Percentiles rank a stretch among this genome's conserved stretches.
Conservation (phyloP, 805 yeast species). For the Soucietia sequanensis region DNA sequence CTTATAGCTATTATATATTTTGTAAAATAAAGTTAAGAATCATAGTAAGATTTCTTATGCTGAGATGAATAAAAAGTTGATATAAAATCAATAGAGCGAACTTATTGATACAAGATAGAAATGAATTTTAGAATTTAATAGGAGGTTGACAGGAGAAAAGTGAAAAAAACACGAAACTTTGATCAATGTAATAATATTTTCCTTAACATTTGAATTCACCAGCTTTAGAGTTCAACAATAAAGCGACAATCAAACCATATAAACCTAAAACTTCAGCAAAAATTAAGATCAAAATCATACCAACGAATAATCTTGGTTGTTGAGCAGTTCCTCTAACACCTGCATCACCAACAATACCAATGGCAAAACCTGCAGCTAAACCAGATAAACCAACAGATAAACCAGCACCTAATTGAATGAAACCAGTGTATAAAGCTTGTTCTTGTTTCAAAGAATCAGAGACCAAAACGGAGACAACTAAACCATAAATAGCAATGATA, state of each 20-base stretch:
- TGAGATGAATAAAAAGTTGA: no score
- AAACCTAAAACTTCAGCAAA: slow-evolving; percentile 99
- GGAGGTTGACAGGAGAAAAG: no score
- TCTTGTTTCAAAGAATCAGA: slow-evolving; percentile 85
- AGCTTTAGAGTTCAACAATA: slow-evolving; percentile 96
- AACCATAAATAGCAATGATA: slow-evolving; percentile 97
- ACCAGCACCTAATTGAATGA: slow-evolving; percentile 98
- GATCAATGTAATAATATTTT: no score
- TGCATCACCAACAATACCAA: slow-evolving; percentile 99
- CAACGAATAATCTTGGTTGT: slow-evolving; percentile 97
- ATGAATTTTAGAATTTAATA: no score
- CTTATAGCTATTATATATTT: no score
- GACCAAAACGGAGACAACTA: slow-evolving; percentile 93
- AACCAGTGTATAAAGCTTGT: slow-evolving; percentile 94
- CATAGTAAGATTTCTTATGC: no score
- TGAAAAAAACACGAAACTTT: no score
- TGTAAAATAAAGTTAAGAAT: no score
- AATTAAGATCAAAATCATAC: slow-evolving; percentile 97
- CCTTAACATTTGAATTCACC: no score
- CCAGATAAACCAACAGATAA: slow-evolving; percentile 96
- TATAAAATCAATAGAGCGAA: background rate
- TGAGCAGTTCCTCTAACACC: slow-evolving; percentile 99
- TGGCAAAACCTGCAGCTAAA: slow-evolving; percentile 98
- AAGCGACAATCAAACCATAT: slow-evolving; percentile 97
- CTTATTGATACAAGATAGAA: no score